These are phyloP conservation scores for Sordaria brevicollis DNA, from an alignment of 495 filamentous ascomycete species.

Conservation along the genomic window DNA sequence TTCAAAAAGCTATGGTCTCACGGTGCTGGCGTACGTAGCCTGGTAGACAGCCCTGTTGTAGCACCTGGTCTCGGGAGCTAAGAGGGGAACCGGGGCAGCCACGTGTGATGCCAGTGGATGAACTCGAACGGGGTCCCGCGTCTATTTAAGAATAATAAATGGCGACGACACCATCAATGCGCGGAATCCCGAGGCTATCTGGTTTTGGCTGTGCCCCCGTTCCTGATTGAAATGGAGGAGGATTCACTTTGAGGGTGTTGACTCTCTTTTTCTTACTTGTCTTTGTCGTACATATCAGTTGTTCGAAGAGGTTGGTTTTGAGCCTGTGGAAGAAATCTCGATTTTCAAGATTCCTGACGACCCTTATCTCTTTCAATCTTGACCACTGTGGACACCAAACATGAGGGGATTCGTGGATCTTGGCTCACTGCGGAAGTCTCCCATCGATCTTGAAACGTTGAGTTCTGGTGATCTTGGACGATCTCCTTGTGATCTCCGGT, in stretches of 20 bases:
- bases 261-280: neutral
- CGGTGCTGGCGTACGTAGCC: neutral
- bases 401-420: neutral
- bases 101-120: neutral
- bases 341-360: neutral
- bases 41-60: neutral
- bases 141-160: neutral
- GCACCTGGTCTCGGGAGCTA: neutral
- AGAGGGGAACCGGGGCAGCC: neutral
- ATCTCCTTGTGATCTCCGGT: neutral
- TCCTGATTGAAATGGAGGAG: neutral
- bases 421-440: neutral
- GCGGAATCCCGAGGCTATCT: neutral
- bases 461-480: neutral
- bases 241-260: neutral
- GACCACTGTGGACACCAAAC: neutral
- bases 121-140: neutral
- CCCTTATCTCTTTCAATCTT: neutral
- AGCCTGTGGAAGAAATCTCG: neutral
- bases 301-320: neutral
- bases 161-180: neutral
- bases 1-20: neutral
- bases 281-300: neutral
- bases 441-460: neutral
- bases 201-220: neutral